Conservation (phyloP, 2,329 filamentous ascomycete genomes). For the Pyrenophora seminiperda region DNA sequence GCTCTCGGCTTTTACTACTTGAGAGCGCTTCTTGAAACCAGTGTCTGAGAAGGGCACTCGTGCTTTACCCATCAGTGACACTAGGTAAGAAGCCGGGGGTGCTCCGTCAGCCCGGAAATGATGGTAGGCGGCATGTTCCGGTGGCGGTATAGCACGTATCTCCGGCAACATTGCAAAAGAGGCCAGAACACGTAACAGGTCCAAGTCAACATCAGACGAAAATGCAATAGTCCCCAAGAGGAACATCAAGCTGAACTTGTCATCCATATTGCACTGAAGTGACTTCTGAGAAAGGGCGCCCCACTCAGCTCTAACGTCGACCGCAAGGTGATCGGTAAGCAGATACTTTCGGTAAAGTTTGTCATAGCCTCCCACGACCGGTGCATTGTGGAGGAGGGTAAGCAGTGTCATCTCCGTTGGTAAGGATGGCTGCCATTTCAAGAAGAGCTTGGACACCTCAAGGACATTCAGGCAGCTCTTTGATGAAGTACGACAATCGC, state of each 20-base stretch:
- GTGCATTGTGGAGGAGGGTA: slow-evolving; percentile 40
- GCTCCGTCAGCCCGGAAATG: slow-evolving; percentile 46
- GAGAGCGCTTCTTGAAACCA: slow-evolving; percentile 25
- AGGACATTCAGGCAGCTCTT: slow-evolving; percentile 12
- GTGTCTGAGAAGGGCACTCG: slow-evolving; percentile 41
- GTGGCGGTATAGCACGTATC: slow-evolving; percentile 48
- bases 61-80: slow-evolving; percentile 26
- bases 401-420: slow-evolving; percentile 10
- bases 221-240: slow-evolving; percentile 55
- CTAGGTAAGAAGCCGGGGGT: slow-evolving; percentile 25
- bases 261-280: slow-evolving; percentile 23
- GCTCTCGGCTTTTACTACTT: slow-evolving; percentile 35
- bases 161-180: slow-evolving; percentile 52
- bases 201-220: slow-evolving; percentile 46
- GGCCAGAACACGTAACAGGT: slow-evolving; percentile 51
- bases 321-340: slow-evolving; percentile 49
- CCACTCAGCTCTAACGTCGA: slow-evolving; percentile 51
- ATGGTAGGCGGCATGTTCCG: slow-evolving; percentile 36
- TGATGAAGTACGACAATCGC: slow-evolving; percentile 16
- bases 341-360: slow-evolving; percentile 38
- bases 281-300: slow-evolving; percentile 52
- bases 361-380: slow-evolving; percentile 49
- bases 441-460: slow-evolving; percentile 19
- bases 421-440: slow-evolving; percentile 14
- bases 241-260: slow-evolving; percentile 53